Base-by-base conservation (phyloP, 129 eudicot species). In the Chrysanthemum seticuspe region DNA sequence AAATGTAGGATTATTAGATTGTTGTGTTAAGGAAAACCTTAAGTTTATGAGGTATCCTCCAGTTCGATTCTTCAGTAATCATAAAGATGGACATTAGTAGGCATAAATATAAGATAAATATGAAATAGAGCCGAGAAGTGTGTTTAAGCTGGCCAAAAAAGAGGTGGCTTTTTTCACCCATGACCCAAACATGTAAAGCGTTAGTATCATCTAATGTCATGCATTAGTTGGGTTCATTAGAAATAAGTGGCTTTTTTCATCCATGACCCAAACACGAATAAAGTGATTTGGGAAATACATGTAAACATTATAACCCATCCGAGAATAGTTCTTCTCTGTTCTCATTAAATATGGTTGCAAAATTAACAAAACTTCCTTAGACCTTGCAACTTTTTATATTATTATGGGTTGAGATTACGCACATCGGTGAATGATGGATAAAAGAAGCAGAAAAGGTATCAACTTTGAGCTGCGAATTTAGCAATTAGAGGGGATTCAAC, bases 281-380 rank as follows among this genome's bases (percentile, higher is more conserved):
- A 27, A 2, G 31, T 27, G 31, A 27, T 27, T 27, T 27, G 3
- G 31, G 31, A 97, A 62, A 90, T 40, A 78, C 97, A 90, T 27
- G 92, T 88, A 77, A 88, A 60, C 88, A 83, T 79, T 72, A 94
- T 94, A 31, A 96, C 67, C 99, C 97, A 94, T 66, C 96, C 97
- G 73, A 97, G 97, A 76, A 94, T 74, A 67, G 81, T 85, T 71
- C 99, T 72, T 83, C 97, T 74, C 58, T 81, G 87, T 61, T 83
- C 56, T 89, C 96, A 61, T 66, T 88, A 15, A 72, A 66, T 13
- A 60, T 31, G 68, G 71, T 97, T 94, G 86, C 80, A 70, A 55
- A 76, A 51, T 47, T 23, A 48, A 58, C 15, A 44, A 45, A 53
- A 70, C 8, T 63, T 36, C n/a, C 45, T 27, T 52, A 36, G 50